phyloP scores from a whole-genome alignment of 495 filamentous ascomycete species.

The Penicillium flavigenum region DNA sequence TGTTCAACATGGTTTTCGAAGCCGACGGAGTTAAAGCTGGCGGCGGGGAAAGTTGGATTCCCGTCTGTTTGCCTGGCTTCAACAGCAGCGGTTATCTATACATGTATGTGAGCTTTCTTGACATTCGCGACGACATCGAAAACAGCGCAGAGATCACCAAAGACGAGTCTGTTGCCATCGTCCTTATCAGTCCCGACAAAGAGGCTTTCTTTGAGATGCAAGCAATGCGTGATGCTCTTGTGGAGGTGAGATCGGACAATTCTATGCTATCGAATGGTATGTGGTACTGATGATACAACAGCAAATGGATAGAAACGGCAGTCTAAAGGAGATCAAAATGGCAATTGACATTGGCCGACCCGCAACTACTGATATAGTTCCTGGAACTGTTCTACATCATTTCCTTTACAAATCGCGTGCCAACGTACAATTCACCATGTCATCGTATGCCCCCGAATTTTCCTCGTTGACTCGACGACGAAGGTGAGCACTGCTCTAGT shows the following conservation, averaged over 20 bases:
- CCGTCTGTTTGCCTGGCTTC: constrained; percentile 93
- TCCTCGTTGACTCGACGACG: constrained; percentile 61
- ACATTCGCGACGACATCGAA: constrained; percentile 38
- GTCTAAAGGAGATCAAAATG: constrained; percentile 68
- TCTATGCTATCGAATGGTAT: background rate
- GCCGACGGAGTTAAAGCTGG: constrained; percentile 82
- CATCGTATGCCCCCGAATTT: constrained; percentile 74
- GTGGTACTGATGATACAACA: constrained; percentile 18
- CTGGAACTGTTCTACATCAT: constrained; percentile 76
- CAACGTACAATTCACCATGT: constrained; percentile 96
- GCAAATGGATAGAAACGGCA: constrained; percentile 72
- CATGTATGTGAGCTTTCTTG: constrained; percentile 96
- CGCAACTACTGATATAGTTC: constrained; percentile 68
- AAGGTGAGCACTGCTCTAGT: constrained; percentile 40
- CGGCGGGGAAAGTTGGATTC: constrained; percentile 96
- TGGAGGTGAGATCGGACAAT: constrained; percentile 47
- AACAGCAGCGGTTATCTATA: constrained; percentile 97
- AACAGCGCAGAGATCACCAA: constrained; percentile 43
- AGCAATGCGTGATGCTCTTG: constrained; percentile 77
- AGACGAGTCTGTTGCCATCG: constrained; percentile 80
- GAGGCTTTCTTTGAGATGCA: constrained; percentile 90
- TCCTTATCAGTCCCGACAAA: constrained; percentile 89
- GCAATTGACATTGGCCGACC: constrained; percentile 72
- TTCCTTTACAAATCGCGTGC: constrained; percentile 91
- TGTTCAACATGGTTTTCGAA: constrained; percentile 99